Conservation (phyloP, 352 stramenopile genomes). For the Phytophthora ohioensis region DNA sequence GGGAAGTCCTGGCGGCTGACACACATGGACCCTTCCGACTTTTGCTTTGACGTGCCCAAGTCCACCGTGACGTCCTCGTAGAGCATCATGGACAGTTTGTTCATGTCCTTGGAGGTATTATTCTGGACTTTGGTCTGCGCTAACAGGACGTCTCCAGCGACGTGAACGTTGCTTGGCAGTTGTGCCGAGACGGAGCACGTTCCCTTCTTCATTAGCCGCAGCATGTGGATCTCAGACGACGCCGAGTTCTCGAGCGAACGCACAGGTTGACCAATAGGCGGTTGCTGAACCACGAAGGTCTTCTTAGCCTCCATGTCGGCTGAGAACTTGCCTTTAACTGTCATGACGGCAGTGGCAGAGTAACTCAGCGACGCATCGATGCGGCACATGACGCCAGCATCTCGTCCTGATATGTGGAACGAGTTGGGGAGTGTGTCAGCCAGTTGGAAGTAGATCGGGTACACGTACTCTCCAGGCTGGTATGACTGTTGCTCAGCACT, state of each 20-base stretch:
- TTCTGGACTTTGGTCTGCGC: slow-evolving; percentile 41
- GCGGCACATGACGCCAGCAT: slow-evolving; percentile 36
- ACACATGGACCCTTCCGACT: slow-evolving; percentile 31
- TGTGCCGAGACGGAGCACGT: slow-evolving; percentile 35
- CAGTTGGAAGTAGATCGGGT: slow-evolving; percentile 67
- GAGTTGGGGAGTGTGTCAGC: slow-evolving; percentile 55
- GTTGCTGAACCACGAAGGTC: slow-evolving; percentile 36
- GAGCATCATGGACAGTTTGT: slow-evolving; percentile 40
- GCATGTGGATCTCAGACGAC: slow-evolving; percentile 35
- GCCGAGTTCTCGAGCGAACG: slow-evolving; percentile 26
- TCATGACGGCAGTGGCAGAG: slow-evolving; percentile 65
- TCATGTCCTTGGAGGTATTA: slow-evolving; percentile 43
- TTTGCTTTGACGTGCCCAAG: slow-evolving; percentile 27
- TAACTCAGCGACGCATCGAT: slow-evolving; percentile 80
- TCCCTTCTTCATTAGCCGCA: slow-evolving; percentile 44
- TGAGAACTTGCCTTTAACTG: slow-evolving; percentile 72
- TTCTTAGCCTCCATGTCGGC: slow-evolving; percentile 65
- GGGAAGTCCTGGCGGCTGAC: slow-evolving; percentile 43
- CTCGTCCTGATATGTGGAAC: slow-evolving; percentile 42
- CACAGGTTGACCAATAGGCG: slow-evolving; percentile 32
- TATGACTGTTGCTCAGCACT: slow-evolving; percentile 56
- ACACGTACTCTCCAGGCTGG: slow-evolving; percentile 78
- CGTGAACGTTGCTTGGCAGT: slow-evolving; percentile 40
- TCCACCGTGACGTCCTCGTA: slow-evolving; percentile 42
- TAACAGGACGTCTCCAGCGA: slow-evolving; percentile 39